These are phyloP conservation scores for Nakataea oryzae DNA, from an alignment of 2,329 filamentous ascomycete genomes.

Conservation along the genomic window DNA sequence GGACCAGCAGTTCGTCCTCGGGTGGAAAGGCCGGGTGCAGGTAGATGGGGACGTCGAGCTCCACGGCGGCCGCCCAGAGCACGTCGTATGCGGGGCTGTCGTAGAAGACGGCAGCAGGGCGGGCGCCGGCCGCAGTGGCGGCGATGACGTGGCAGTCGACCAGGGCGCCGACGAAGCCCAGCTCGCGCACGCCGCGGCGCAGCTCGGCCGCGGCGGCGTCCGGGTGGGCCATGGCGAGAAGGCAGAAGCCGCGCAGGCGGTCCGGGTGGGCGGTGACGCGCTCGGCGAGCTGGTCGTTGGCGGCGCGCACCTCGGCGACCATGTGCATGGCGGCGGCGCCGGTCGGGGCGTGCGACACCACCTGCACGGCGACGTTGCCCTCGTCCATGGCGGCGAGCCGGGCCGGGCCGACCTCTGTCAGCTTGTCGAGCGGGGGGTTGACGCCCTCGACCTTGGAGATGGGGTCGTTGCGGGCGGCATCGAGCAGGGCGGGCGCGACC, in stretches of 20 bases:
- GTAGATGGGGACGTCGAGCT: slow-evolving; percentile 30
- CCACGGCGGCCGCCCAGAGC: slow-evolving; percentile 26
- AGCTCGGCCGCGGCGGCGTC: slow-evolving; percentile 29
- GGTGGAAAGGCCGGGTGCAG: slow-evolving; percentile 26
- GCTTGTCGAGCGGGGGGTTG: not conserved
- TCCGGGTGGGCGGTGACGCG: slow-evolving; percentile 4
- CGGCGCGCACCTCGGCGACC: not conserved
- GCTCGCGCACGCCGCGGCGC: slow-evolving; percentile 26
- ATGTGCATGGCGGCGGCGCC: not conserved
- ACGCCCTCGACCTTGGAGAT: not conserved
- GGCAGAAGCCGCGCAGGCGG: slow-evolving; percentile 16
- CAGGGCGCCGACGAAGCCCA: slow-evolving; percentile 35
- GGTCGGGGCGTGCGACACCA: not conserved
- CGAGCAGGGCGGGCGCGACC: not conserved
- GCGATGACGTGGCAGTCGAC: slow-evolving; percentile 26
- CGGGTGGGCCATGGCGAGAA: slow-evolving; percentile 18
- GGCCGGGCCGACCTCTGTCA: not conserved
- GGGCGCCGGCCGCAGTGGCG: not conserved
- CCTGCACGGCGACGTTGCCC: not conserved
- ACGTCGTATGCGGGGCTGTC: slow-evolving; percentile 29
- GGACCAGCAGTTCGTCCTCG: slow-evolving; percentile 12
- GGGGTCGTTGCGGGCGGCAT: not conserved
- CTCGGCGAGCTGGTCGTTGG: not conserved
- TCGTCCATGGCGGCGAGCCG: not conserved
- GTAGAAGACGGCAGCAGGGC: slow-evolving; percentile 28